Evolutionary conservation across 2,329 filamentous ascomycete species (phyloP).

Genomic region (Phyllosticta capitalensis): DNA sequence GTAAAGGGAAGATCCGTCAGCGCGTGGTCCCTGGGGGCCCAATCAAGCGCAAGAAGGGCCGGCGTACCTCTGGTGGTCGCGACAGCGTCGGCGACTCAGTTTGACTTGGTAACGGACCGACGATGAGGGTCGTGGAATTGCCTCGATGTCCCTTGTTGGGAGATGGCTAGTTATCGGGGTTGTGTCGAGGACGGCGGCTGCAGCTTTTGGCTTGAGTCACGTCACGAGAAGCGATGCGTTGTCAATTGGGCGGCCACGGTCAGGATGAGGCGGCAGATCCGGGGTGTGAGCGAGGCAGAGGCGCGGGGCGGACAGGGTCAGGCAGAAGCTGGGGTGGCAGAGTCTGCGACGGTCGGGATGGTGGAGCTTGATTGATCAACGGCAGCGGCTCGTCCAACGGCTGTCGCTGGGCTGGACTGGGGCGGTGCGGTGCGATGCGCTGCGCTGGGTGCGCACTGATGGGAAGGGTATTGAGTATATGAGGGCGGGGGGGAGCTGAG

Average conservation of each 20-base stretch:
- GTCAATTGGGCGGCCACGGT: slow-evolving; percentile 30
- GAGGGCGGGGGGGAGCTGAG: neutral
- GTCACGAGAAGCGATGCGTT: slow-evolving; percentile 31
- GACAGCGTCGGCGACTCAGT: slow-evolving; percentile 13
- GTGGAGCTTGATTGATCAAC: neutral
- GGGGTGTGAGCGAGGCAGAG: slow-evolving; percentile 12
- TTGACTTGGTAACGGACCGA: slow-evolving; percentile 9
- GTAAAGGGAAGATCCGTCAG: slow-evolving; percentile 21
- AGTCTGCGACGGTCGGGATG: slow-evolving; percentile 1
- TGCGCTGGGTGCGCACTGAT: neutral
- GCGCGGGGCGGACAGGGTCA: slow-evolving; percentile 23
- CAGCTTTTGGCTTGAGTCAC: slow-evolving; percentile 24
- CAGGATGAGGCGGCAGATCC: slow-evolving; percentile 25
- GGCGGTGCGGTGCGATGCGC: neutral
- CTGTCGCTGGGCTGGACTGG: neutral
- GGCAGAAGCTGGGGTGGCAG: slow-evolving; percentile 3
- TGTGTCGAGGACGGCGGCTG: slow-evolving; percentile 22
- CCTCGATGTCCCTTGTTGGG: slow-evolving; percentile 24
- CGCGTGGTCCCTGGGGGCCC: slow-evolving; percentile 21
- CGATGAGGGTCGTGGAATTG: slow-evolving; percentile 17
- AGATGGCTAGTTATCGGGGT: slow-evolving; percentile 21
- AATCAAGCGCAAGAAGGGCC: slow-evolving; percentile 17
- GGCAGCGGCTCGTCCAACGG: neutral
- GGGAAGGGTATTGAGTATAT: neutral
- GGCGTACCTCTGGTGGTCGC: slow-evolving; percentile 15